Conservation (phyloP, 1,284 basidiomycete species). For the Calocybe gambosa region DNA sequence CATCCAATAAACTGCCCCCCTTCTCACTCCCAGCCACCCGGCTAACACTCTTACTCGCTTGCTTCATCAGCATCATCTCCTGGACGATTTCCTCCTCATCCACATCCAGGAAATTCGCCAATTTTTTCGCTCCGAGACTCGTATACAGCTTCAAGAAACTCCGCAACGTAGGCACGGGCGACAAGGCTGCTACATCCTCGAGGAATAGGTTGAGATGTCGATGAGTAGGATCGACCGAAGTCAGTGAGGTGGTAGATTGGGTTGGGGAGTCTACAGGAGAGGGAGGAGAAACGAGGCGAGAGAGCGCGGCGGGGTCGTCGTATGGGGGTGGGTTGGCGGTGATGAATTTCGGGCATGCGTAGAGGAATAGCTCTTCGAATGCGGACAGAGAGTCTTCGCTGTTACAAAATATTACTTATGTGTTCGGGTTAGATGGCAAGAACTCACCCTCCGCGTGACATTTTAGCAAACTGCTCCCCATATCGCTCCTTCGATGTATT, state of each 20-base stretch:
- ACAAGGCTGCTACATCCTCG: slow-evolving; percentile 69
- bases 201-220: slow-evolving; percentile 85
- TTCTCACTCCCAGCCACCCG: slow-evolving; percentile 41
- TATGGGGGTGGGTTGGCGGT: slow-evolving; percentile 91
- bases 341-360: slow-evolving; percentile 96
- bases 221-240: slow-evolving; percentile 65
- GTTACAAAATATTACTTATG: too few species aligned
- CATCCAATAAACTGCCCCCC: slow-evolving; percentile 73
- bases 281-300: slow-evolving; percentile 31
- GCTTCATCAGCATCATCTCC: slow-evolving; percentile 97
- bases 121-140: slow-evolving; percentile 85
- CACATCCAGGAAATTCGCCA: slow-evolving; percentile 84
- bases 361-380: slow-evolving; percentile 93
- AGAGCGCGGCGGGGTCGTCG: slow-evolving; percentile 71
- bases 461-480: slow-evolving; percentile 84
- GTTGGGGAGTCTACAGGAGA: slow-evolving; percentile 26
- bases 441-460: slow-evolving; percentile 70
- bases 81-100: slow-evolving; percentile 94
- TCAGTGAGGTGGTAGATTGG: slow-evolving; percentile 18
- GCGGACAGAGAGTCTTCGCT: slow-evolving; percentile 74
- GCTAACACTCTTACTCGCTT: slow-evolving; percentile 71
- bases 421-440: too few species aligned
- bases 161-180: slow-evolving; percentile 79
- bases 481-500: slow-evolving; percentile 92
- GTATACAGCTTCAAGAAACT: slow-evolving; percentile 96